Conservation (phyloP, 148 eudicot genomes). For the Chenopodium berlandieri region DNA sequence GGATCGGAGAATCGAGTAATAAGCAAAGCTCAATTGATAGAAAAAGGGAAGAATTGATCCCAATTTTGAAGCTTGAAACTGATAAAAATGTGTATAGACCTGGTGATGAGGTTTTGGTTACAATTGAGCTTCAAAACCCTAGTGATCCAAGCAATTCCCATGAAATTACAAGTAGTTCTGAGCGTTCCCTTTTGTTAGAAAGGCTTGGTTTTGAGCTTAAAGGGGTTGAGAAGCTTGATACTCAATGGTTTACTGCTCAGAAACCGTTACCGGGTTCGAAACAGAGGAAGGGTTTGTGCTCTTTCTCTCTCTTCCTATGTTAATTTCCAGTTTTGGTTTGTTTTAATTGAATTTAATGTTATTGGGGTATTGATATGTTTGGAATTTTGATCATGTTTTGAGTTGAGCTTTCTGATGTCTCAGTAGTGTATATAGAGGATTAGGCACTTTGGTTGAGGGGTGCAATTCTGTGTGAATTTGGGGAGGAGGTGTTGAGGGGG, state of each 20-base stretch:
- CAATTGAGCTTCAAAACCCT: conserved; percentile 55
- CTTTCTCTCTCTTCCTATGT: neutral
- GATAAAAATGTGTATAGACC: conserved; percentile 80
- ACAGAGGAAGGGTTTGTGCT: conserved; percentile 53
- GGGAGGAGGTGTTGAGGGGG: too few species aligned
- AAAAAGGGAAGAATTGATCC: conserved; percentile 24
- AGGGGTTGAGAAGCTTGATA: conserved; percentile 82
- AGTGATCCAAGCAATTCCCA: conserved; percentile 20
- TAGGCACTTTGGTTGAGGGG: neutral
- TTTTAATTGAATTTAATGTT: neutral
- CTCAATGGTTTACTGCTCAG: conserved; percentile 77
- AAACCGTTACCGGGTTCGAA: conserved; percentile 50
- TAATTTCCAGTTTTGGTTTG: neutral
- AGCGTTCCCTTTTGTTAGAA: conserved; percentile 54
- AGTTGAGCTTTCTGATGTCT: too few species aligned
- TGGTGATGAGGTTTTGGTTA: conserved; percentile 64
- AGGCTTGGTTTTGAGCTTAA: conserved; percentile 64
- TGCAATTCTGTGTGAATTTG: too few species aligned
- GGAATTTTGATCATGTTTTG: neutral
- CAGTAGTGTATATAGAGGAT: neutral
- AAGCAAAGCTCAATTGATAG: conserved; percentile 21
- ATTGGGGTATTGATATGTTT: neutral
- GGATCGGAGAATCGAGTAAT: conserved; percentile 38
- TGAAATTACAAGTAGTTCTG: conserved; percentile 24
- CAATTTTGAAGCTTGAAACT: conserved; percentile 49